Evolutionary conservation across 805 yeast genomes (phyloP), one percentile per base, ranked within the genome.

Genomic region (Lachancea nothofagi): DNA sequence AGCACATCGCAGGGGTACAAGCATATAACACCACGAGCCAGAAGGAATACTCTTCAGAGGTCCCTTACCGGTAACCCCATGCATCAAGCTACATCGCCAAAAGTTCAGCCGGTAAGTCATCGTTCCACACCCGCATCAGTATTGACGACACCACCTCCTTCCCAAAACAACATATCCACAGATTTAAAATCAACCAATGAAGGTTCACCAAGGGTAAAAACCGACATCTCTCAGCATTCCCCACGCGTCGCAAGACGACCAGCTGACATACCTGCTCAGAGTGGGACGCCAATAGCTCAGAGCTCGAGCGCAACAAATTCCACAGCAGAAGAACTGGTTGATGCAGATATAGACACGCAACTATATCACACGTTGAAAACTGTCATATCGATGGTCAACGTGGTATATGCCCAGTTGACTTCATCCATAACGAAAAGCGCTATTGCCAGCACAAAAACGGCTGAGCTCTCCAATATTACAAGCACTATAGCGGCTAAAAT

Each of bases 361-460:
- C 62, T 85, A 36, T 82, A 81, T 50, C 76, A 74, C 24, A 75
- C 84, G 14, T 69, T 85, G 29, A 74, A 70, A 21, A 66, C 70
- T 13, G 87, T 89, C 1, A 74, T 83, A 2, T 57, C 69, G 12
- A 74, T 83, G 39, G 89, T 95, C 2, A 83, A 78, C 50, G 74
- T 75, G n/a, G 95, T 86, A 2, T 80, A 83, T 50, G 72, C 80
- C 21, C 90, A 84, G 51, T 62, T 87, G 38, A 83, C 80, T 22
- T 67, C 72, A 42, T 85, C 84, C 0, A 77, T 83, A 33, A 70
- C 79, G 12, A 76, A 76, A 48, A 76, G 78, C 49, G 86, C 88
- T 0, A 63, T 75, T 15, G 77, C 70, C 2, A 65, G 71, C 39
- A 72, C 80, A 4, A 58, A 52, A 42, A 47, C 55, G 4, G 58